These are phyloP conservation scores for Castanea sativa DNA, from an alignment of 306 rosid species.

Conservation along the genomic window DNA sequence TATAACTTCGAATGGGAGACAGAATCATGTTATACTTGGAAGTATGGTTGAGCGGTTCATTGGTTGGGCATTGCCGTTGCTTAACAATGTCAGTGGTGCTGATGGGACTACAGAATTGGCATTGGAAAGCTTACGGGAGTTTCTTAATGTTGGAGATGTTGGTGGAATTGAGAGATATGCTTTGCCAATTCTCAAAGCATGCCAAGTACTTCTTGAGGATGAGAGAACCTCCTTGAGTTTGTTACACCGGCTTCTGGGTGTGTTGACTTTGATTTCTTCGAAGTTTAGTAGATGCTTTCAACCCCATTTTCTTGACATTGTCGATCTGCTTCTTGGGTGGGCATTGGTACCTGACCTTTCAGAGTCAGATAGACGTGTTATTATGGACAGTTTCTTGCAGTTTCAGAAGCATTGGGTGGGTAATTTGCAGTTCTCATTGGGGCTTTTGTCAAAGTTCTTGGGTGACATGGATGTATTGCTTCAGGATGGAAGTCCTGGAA, in stretches of 20 bases:
- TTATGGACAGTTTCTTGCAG: slow-evolving; percentile 83
- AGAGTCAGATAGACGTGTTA: slow-evolving; percentile 59
- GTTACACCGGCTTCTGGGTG: slow-evolving; percentile 63
- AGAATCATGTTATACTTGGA: slow-evolving; percentile 65
- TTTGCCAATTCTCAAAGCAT: slow-evolving; percentile 81
- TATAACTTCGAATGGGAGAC: slow-evolving; percentile 62
- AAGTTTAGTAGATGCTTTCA: slow-evolving; percentile 78
- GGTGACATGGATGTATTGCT: slow-evolving; percentile 96
- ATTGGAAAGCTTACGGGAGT: slow-evolving; percentile 73
- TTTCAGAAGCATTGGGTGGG: slow-evolving; percentile 98
- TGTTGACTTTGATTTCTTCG: slow-evolving; percentile 68
- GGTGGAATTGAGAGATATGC: slow-evolving; percentile 73
- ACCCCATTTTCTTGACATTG: slow-evolving; percentile 81
- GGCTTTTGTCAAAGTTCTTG: slow-evolving; percentile 77
- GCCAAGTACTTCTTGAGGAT: slow-evolving; percentile 86
- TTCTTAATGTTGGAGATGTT: slow-evolving; percentile 73
- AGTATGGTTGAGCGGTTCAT: slow-evolving; percentile 79
- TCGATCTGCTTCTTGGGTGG: slow-evolving; percentile 85
- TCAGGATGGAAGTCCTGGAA: slow-evolving; percentile 84
- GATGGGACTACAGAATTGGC: slow-evolving; percentile 70
- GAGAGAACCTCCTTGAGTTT: slow-evolving; percentile 81
- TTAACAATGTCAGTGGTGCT: slow-evolving; percentile 48
- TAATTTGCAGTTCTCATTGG: slow-evolving; percentile 66
- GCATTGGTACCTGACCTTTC: slow-evolving; percentile 79
- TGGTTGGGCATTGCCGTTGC: slow-evolving; percentile 86